These are phyloP conservation scores for Bullera alba DNA, from an alignment of 768 basidiomycete species.

Conservation along the genomic window DNA sequence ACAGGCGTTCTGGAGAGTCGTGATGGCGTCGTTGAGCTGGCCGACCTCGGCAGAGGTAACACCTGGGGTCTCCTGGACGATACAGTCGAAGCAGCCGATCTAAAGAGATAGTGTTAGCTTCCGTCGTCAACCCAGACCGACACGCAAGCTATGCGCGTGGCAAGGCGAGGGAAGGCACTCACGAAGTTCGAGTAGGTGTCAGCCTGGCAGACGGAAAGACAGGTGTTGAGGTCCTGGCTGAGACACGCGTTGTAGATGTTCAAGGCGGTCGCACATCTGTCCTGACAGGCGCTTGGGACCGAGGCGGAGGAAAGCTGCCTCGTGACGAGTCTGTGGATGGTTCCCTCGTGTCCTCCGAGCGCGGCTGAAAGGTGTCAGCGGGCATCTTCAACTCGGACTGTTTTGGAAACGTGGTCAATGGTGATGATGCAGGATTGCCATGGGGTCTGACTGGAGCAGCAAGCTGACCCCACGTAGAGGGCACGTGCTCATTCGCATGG, in stretches of 20 bases:
- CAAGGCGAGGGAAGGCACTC: neutral
- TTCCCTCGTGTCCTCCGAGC: slow-evolving; percentile 4
- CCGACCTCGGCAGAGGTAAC: slow-evolving; percentile 6
- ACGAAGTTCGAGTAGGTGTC: slow-evolving; percentile 6
- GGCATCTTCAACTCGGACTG: too few species aligned
- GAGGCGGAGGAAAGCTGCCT: slow-evolving; percentile 13
- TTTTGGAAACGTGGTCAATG: neutral
- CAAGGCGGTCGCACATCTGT: slow-evolving; percentile 11
- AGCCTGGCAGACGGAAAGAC: slow-evolving; percentile 18
- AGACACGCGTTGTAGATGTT: slow-evolving; percentile 26
- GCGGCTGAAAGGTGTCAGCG: neutral
- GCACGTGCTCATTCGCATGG: too few species aligned
- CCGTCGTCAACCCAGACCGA: slow-evolving; percentile 7
- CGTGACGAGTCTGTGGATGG: slow-evolving; percentile 6
- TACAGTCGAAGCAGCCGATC: slow-evolving; percentile 20
- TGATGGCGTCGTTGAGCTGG: slow-evolving; percentile 7
- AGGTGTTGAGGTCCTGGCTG: slow-evolving; percentile 10
- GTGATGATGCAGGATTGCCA: neutral
- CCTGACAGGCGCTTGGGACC: slow-evolving; percentile 17
- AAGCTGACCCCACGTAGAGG: neutral
- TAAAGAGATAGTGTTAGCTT: neutral
- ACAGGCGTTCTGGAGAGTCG: slow-evolving; percentile 15
- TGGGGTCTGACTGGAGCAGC: neutral
- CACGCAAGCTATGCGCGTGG: neutral
- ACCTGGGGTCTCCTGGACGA: slow-evolving; percentile 16